Evolutionary conservation across 768 basidiomycete genomes (phyloP).

Genomic region (Porphyrellus cyaneotinctus): DNA sequence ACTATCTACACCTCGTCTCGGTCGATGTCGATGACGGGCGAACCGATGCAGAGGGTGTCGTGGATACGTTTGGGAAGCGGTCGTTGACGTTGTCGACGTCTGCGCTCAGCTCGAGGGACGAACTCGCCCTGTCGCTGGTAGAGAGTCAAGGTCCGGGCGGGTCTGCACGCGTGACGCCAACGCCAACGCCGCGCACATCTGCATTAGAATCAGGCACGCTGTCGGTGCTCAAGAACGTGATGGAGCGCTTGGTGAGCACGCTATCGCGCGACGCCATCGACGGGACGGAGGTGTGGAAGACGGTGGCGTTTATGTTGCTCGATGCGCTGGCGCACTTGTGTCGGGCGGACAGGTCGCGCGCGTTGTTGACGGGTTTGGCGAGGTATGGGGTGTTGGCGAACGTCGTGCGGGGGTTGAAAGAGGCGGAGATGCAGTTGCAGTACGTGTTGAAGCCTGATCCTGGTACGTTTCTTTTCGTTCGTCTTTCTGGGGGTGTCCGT

Average conservation of each 20-base stretch:
- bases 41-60: slow-evolving; percentile 10
- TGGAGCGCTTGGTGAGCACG: slow-evolving; percentile 69
- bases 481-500: neutral
- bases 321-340: slow-evolving; percentile 77
- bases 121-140: slow-evolving; percentile 31
- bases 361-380: slow-evolving; percentile 53
- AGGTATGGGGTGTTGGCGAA: slow-evolving; percentile 76
- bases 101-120: slow-evolving; percentile 36
- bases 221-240: slow-evolving; percentile 56
- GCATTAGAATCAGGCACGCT: slow-evolving; percentile 62
- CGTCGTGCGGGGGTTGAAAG: slow-evolving; percentile 82
- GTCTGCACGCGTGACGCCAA: slow-evolving; percentile 21
- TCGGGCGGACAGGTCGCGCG: slow-evolving; percentile 62
- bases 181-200: slow-evolving; percentile 24
- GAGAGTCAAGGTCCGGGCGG: slow-evolving; percentile 39
- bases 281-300: slow-evolving; percentile 95
- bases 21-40: slow-evolving; percentile 18
- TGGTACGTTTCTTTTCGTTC: slow-evolving; percentile 45
- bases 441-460: slow-evolving; percentile 85
- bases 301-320: slow-evolving; percentile 87
- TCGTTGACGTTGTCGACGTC: slow-evolving; percentile 35
- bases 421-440: slow-evolving; percentile 70
- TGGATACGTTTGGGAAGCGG: slow-evolving; percentile 23
- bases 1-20: slow-evolving; percentile 73
- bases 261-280: slow-evolving; percentile 91